Conservation (phyloP, 306 rosid genomes). For the Gillenia trifoliata region DNA sequence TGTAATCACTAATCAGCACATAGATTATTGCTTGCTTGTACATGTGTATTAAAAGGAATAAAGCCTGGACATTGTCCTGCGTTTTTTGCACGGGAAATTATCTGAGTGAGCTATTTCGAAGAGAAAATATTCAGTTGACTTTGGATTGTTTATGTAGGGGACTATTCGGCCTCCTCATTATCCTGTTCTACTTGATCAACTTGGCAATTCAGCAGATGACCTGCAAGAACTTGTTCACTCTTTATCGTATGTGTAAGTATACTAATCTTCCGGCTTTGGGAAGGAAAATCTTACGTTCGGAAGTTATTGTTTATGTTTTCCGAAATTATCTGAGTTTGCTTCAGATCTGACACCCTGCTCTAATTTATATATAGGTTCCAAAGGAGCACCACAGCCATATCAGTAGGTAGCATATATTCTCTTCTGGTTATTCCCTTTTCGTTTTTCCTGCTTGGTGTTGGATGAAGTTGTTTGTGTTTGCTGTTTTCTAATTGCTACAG, state of each 20-base stretch:
- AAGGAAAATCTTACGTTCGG: neutral
- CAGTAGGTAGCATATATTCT: slow-evolving; percentile 56
- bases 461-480: no score
- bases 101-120: neutral
- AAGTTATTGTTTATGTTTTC: neutral
- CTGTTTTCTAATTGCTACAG: slow-evolving; percentile 28
- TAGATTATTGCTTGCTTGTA: slow-evolving; percentile 21
- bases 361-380: slow-evolving; percentile 46
- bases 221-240: slow-evolving; percentile 89
- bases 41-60: no score
- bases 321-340: neutral
- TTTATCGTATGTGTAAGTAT: slow-evolving; percentile 73
- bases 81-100: neutral
- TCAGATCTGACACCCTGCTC: neutral
- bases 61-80: slow-evolving; percentile 32
- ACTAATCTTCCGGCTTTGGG: neutral
- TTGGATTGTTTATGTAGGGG: slow-evolving; percentile 38
- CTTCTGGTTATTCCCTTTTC: neutral
- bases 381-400: slow-evolving; percentile 85
- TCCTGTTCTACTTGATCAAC: slow-evolving; percentile 68
- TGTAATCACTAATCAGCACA: no score
- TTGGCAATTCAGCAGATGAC: slow-evolving; percentile 75
- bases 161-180: slow-evolving; percentile 83
- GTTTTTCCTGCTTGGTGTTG: no score
- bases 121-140: slow-evolving; percentile 6